Evolutionary conservation across 257 asterid genomes (phyloP).

Genomic region (Petrea volubilis): DNA sequence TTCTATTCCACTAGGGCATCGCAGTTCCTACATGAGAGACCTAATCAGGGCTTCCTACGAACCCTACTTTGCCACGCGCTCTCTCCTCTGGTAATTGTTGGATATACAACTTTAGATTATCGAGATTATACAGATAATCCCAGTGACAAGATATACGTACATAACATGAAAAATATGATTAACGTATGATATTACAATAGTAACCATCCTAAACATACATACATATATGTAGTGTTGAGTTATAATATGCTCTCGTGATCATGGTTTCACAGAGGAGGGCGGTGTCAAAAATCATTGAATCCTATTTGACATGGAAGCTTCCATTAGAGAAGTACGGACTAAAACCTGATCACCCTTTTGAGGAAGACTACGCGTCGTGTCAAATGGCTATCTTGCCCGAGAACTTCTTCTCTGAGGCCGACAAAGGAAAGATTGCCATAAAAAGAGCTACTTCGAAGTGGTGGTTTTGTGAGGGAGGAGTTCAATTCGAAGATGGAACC

Average conservation of each 20-base stretch:
- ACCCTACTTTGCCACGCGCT: constrained; percentile 53
- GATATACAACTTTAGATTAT: too few relatives aligned
- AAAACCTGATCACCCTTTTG: constrained; percentile 89
- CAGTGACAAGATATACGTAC: too few relatives aligned
- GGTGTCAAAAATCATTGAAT: constrained; percentile 63
- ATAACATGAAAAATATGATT: too few relatives aligned
- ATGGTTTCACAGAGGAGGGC: constrained; percentile 49
- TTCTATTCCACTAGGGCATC: constrained; percentile 91
- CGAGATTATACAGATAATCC: too few relatives aligned
- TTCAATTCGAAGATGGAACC: constrained; percentile 67
- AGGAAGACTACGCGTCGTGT: constrained; percentile 90
- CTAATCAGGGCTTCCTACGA: constrained; percentile 78
- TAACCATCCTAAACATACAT: too few relatives aligned
- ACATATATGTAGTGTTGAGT: too few relatives aligned
- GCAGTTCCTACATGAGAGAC: constrained; percentile 77
- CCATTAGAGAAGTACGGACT: constrained; percentile 79
- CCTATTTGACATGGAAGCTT: constrained; percentile 83
- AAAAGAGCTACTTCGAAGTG: constrained; percentile 63
- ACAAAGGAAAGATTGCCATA: constrained; percentile 65
- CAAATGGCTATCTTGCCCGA: constrained; percentile 97
- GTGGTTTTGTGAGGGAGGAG: constrained; percentile 79
- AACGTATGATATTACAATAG: too few relatives aligned
- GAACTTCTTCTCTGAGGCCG: constrained; percentile 73
- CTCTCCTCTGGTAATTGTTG: constrained; percentile 67
- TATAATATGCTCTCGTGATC: background rate